Base-by-base conservation (phyloP, 2,329 filamentous ascomycete genomes). In the Aspergillus pseudoviridinutans region DNA sequence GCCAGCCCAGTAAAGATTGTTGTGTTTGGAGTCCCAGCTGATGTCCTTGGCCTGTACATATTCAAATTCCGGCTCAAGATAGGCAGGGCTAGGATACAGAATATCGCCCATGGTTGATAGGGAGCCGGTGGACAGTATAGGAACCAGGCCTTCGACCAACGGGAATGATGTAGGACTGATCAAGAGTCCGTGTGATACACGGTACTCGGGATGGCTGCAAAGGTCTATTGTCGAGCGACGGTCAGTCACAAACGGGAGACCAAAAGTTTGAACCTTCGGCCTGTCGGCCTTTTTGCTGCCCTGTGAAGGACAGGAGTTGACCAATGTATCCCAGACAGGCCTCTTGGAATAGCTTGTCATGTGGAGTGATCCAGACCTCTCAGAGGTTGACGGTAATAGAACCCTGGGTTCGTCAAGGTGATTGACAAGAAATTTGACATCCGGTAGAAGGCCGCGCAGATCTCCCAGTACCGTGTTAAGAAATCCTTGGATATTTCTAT, bases 1-100 rank as follows among this genome's bases (percentile, higher is more conserved):
- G 0, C 84, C 84, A 0, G 79, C 77, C 84, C 84, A 86, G 65
- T 85, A 86, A 0, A 85, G 64, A 2, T 76, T 78, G 38, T 80
- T 78, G 1, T 61, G 61, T 62, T 86, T 87, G 5, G 71, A 50
- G 0, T 78, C 67, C 82, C 82, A 86, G 0, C 70, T 64, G 0
- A 76, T 42, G 57, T 84, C 83, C 2, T 71, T 50, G 0, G 69
- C 64, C 2, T 76, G 66, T 3, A 10, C 32, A 61, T 84, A 84
- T 4, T 63, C 58, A 77, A 46, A 76, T 70, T 1, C 68, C 17
- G 57, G 77, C 71, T 55, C 66, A 57, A n/a, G 63, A 58, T 84
- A 84, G 1, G 78, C 77, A 0, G 82, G 76, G 49, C 79, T 80
- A 0, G 83, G 84, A 25, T 79, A 78, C 3, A 84, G 58, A 0